Evolutionary conservation across 225 moss, liverwort and hornwort species (phyloP), one percentile per base, ranked within the genome.

Genomic region (Sphagnum tenellum): DNA sequence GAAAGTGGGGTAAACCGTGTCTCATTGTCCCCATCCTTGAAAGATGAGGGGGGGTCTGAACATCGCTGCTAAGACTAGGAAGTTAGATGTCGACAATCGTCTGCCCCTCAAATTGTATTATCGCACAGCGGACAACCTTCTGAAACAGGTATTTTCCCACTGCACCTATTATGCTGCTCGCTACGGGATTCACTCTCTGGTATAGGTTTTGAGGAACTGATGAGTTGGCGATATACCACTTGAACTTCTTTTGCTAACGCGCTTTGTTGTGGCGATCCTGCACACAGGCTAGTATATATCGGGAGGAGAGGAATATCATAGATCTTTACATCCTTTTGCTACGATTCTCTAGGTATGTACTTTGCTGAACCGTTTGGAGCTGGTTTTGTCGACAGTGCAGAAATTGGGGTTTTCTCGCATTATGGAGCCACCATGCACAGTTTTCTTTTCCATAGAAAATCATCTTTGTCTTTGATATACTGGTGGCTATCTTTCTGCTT

Each of bases 101-200:
- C 82, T 98, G 46, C 84, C 93, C 49, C 79, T 98, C 63, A 86
- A 90, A 77, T 82, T 80, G 60, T 98, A 93, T 64, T 88, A 88
- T 12, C 89, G 93, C 47, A 86, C 86, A n/a, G 98, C 98, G 50
- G 84, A 89, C 54, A 86, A 86, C 80, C 90, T 98, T 54, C 89
- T 94, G n/a, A 86, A 70, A 63, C 94, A 94, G 94, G 94, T 93
- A 52, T 52, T 0, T 29, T 29, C 0, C 29, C 1, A 29, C 29
- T 29, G 29, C 29, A 29, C 29, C 29, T 29, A 29, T 29, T 29
- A 29, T 29, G 29, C 29, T 29, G 29, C 29, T 29, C 29, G 29
- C 29, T 29, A 29, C 29, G 29, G 29, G 29, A 29, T 29, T 29
- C 29, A 29, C 29, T 29, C 29, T 29, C 29, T 29, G 29, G 29